Evolutionary conservation across 2,329 filamentous ascomycete genomes (phyloP).

Genomic region (Penicillium frequentans): DNA sequence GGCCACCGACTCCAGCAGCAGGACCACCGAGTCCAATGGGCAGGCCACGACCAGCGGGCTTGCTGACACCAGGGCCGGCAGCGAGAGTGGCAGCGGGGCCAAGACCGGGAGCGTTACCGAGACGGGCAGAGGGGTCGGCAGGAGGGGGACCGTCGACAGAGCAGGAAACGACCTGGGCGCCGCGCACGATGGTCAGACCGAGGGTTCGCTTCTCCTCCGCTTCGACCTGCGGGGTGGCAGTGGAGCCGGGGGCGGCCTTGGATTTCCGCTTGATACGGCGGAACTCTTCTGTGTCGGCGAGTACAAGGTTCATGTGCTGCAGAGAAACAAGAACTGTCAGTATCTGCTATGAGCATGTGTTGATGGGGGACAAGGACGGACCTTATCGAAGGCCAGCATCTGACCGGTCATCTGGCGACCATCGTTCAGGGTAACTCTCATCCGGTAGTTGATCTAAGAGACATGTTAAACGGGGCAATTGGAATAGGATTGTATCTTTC

Average conservation of each 20-base stretch:
- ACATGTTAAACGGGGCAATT: conserved; percentile 49
- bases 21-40: conserved; percentile 85
- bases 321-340: conserved; percentile 5
- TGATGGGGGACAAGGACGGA: conserved; percentile 38
- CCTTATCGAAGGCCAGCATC: conserved; percentile 98
- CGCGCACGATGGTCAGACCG: conserved; percentile 89
- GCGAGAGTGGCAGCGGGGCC: conserved; percentile 65
- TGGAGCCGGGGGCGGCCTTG: conserved; percentile 62
- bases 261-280: conserved; percentile 84
- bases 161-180: conserved; percentile 89
- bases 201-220: conserved; percentile 97
- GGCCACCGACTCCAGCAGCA: conserved; percentile 81
- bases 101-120: conserved; percentile 71
- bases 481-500: neutral
- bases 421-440: conserved; percentile 94
- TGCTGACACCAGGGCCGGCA: conserved; percentile 84
- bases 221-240: conserved; percentile 69
- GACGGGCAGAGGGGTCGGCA: conserved; percentile 84
- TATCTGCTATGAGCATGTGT: conserved; percentile 5
- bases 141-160: conserved; percentile 95
- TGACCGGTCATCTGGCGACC: conserved; percentile 95
- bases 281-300: conserved; percentile 98
- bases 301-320: conserved; percentile 98
- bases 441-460: conserved; percentile 93
- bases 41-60: conserved; percentile 83